Evolutionary conservation across 345 rosid species (phyloP).

Genomic region (Citrus reticulata): DNA sequence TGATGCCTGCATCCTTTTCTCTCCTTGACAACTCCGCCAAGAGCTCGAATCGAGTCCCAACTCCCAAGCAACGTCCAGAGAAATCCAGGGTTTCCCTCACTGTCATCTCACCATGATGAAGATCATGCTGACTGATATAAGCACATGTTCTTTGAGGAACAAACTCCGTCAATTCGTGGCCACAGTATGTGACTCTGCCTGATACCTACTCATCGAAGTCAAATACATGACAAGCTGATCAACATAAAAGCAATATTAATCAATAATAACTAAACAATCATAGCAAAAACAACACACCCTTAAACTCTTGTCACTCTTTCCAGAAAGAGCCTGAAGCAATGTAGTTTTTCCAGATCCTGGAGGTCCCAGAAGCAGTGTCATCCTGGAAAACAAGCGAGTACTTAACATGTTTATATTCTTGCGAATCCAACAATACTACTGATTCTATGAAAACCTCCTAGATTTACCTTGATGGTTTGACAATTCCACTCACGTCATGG

Average conservation of each 20-base stretch:
- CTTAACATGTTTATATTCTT: not conserved
- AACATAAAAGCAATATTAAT: not conserved
- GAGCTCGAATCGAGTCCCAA: conserved; percentile 43
- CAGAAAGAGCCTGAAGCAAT: conserved; percentile 45
- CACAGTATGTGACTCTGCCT: conserved; percentile 46
- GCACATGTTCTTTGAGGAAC: conserved; percentile 60
- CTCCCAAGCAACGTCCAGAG: conserved; percentile 58
- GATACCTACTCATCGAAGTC: conserved; percentile 26
- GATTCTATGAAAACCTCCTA: not conserved
- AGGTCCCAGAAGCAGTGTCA: conserved; percentile 64
- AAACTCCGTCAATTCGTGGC: conserved; percentile 47
- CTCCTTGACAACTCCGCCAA: conserved; percentile 43
- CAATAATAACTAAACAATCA: not conserved
- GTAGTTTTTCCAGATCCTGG: conserved; percentile 65
- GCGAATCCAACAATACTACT: not conserved
- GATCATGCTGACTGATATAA: conserved; percentile 61
- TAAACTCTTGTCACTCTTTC: conserved; percentile 31
- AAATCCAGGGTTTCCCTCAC: conserved; percentile 57
- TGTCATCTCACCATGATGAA: conserved; percentile 65
- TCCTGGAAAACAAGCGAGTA: conserved; percentile 25
- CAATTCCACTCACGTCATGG: conserved; percentile 35
- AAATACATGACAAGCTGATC: not conserved
- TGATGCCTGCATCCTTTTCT: conserved; percentile 49
- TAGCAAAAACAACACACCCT: conserved; percentile 30
- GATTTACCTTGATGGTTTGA: conserved; percentile 51